Base-by-base conservation (phyloP, 192 early-diverging fungal genomes). In the Backusella morwellensis region DNA sequence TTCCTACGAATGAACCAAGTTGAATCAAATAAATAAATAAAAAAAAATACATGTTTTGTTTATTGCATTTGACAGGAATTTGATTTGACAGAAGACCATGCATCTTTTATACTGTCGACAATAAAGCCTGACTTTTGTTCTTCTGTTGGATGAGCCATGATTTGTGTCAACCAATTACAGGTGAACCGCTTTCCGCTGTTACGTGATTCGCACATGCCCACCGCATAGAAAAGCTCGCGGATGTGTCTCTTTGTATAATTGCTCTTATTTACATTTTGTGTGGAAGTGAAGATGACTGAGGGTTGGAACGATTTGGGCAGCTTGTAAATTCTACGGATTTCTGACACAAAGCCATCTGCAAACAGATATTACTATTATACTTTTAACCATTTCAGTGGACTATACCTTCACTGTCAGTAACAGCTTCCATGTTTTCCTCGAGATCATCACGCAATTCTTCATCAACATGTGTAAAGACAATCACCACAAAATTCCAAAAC, bases 401-500 rank as follows among this genome's bases (percentile, higher is more conserved):
- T 56, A 0, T 23, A 23, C 21, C 54, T 56, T 23, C 54, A 23
- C 23, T 14, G 3, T 29, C 72, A 44, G 15, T 44, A 17, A 44
- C 42, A 44, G 79, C 84, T n/a, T 86, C 84, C 66, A 85, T 85
- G 67, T 86, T 85, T 1, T 80, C 82, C 14, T 83, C 83, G 11
- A 88, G 73, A 40, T 82, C 79, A 70, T 88, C 87, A 4, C 78
- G 59, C 35, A 77, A 75, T 56, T 86, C 83, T 38, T 86, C 87
- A 63, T 88, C 87, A 14, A 85, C 85, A 77, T 86, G 85, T 4
- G 87, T 88, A 73, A 88, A 88, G 36, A 88, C 87, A 72, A 88
- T 79, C 9, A 86, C 80, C 0, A 86, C 85, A 78, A 85, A 86
- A 67, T 86, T 86, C 87, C 87, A 88, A 42, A 88, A 88, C 23